These are phyloP conservation scores for Psilocybe subaeruginosa DNA, from an alignment of 768 basidiomycete genomes.

Conservation along the genomic window DNA sequence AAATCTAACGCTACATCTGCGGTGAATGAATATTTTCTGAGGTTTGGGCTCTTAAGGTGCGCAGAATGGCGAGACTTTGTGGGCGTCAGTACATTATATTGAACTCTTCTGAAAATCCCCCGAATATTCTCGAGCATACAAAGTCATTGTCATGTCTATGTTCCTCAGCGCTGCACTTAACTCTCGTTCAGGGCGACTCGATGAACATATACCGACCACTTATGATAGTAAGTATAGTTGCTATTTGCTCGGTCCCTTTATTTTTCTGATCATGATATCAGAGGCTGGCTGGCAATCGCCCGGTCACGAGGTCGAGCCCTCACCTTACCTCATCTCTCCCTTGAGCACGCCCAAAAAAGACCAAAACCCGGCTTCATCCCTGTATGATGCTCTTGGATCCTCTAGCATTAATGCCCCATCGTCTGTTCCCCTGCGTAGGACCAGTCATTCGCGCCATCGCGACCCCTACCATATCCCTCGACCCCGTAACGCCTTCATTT, in stretches of 20 bases:
- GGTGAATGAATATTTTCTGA: too few relatives aligned
- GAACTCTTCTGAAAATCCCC: neutral
- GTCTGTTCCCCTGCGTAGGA: slow-evolving; percentile 5
- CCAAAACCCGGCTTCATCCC: neutral
- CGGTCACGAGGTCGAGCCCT: neutral
- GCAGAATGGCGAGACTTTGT: neutral
- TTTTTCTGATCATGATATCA: neutral
- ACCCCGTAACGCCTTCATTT: slow-evolving; percentile 41
- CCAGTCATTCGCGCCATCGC: slow-evolving; percentile 14
- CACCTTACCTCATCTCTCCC: too few relatives aligned
- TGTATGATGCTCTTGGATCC: neutral
- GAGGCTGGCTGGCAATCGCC: slow-evolving; percentile 25
- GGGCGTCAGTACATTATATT: neutral
- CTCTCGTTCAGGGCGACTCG: slow-evolving; percentile 27
- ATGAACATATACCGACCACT: slow-evolving; percentile 19
- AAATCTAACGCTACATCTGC: neutral
- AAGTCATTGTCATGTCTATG: slow-evolving; percentile 26
- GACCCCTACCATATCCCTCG: slow-evolving; percentile 31
- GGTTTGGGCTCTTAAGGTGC: neutral
- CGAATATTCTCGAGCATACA: neutral
- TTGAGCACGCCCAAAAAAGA: too few relatives aligned
- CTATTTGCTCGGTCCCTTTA: neutral
- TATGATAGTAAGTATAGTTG: slow-evolving; percentile 27
- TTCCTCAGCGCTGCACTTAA: slow-evolving; percentile 26
- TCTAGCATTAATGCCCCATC: slow-evolving; percentile 11